Evolutionary conservation across 2,329 filamentous ascomycete genomes (phyloP).

Genomic region (Pyrenophora seminiperda): DNA sequence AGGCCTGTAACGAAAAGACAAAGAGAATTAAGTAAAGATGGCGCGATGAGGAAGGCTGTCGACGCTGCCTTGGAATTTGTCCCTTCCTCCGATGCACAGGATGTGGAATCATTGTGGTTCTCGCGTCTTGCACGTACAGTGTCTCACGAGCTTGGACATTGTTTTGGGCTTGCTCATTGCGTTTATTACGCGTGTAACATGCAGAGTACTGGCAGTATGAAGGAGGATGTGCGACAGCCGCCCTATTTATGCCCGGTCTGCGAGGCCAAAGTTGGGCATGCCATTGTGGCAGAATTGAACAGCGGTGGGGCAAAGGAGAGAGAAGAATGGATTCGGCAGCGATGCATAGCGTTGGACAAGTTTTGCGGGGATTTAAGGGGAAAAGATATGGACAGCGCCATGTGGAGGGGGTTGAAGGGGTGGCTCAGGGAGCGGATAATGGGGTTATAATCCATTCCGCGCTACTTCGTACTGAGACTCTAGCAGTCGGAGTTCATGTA

Average conservation of each 20-base stretch:
- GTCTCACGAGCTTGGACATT: slow-evolving; percentile 70
- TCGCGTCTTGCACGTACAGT: slow-evolving; percentile 59
- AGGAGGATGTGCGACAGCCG: slow-evolving; percentile 66
- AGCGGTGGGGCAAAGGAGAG: slow-evolving; percentile 29
- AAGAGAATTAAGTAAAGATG: slow-evolving; percentile 11
- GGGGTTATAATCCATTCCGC: background rate
- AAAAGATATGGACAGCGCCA: slow-evolving; percentile 31
- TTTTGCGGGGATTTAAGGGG: slow-evolving; percentile 53
- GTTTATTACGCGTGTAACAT: slow-evolving; percentile 68
- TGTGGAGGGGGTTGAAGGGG: slow-evolving; percentile 26
- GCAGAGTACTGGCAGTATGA: slow-evolving; percentile 63
- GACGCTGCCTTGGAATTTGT: slow-evolving; percentile 16
- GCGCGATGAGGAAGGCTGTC: slow-evolving; percentile 21
- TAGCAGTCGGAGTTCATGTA: too few species aligned
- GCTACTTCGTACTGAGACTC: too few species aligned
- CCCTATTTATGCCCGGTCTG: slow-evolving; percentile 68
- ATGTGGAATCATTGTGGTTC: slow-evolving; percentile 60
- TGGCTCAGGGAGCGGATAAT: slow-evolving; percentile 16
- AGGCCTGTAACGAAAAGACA: slow-evolving; percentile 16
- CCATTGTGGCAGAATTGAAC: slow-evolving; percentile 26
- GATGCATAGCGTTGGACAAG: slow-evolving; percentile 48
- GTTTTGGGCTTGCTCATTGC: slow-evolving; percentile 69
- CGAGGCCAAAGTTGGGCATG: slow-evolving; percentile 56
- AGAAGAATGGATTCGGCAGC: slow-evolving; percentile 35
- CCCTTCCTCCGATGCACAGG: slow-evolving; percentile 17